A percentile compares a stretch with the other conserved stretches of the same genome.
These are phyloP conservation scores for Solanum infundibuliforme DNA, from an alignment of 257 asterid genomes.

Conservation along the genomic window DNA sequence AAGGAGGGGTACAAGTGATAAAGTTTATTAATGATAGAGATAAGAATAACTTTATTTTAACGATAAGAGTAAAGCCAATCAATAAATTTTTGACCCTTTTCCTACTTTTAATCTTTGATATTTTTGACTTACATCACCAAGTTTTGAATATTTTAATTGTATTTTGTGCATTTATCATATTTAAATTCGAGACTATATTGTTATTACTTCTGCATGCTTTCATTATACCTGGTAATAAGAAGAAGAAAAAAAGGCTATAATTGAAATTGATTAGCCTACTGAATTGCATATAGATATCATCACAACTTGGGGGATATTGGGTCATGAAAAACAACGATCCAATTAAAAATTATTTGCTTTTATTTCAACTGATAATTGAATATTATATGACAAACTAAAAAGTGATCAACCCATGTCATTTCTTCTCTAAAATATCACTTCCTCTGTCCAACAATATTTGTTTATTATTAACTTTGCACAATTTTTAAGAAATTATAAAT, in stretches of 20 bases:
- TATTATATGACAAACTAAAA: background rate
- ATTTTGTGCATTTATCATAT: background rate
- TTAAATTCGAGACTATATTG: background rate
- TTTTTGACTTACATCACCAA: background rate
- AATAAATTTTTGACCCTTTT: too few relatives aligned
- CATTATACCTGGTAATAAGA: background rate
- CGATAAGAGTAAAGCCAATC: too few relatives aligned
- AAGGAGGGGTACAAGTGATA: too few relatives aligned
- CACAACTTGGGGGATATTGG: background rate
- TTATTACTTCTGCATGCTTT: background rate
- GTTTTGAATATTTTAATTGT: background rate
- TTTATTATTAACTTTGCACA: too few relatives aligned
- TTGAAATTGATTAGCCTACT: background rate
- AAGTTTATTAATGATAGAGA: too few relatives aligned
- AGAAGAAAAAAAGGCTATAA: background rate
- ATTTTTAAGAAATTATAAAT: too few relatives aligned
- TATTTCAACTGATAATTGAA: background rate
- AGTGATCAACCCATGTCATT: background rate
- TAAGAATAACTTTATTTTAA: too few relatives aligned
- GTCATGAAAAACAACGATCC: background rate
- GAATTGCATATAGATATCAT: background rate
- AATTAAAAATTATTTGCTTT: background rate
- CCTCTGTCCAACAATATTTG: fast-evolving
- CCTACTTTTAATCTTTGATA: background rate
- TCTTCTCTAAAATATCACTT: background rate